These are phyloP conservation scores for Keithomyces neogunnii DNA, from an alignment of 2,329 filamentous ascomycete species.

Conservation along the genomic window DNA sequence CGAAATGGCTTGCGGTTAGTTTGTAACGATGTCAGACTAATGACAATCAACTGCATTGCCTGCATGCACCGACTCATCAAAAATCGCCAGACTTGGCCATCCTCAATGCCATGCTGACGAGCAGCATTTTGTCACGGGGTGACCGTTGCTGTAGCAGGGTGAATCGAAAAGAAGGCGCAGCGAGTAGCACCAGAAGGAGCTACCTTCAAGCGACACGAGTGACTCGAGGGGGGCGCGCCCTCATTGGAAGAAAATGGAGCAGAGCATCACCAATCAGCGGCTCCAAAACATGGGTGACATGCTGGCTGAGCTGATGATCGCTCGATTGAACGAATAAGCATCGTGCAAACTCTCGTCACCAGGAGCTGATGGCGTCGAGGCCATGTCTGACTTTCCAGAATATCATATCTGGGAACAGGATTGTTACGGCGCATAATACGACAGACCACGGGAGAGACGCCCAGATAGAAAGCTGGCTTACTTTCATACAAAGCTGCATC, in stretches of 20 bases:
- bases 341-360: neutral
- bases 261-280: constrained; percentile 2
- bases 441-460: neutral
- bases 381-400: constrained; percentile 1
- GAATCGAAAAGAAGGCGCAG: no score
- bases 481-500: neutral
- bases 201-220: neutral
- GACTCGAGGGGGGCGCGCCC: neutral
- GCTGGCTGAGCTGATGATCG: neutral
- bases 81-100: no score
- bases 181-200: no score
- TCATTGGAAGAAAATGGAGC: constrained; percentile 6
- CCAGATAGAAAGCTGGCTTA: neutral
- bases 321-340: constrained; percentile 13
- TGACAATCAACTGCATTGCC: no score
- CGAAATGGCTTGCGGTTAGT: neutral
- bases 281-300: constrained; percentile 5
- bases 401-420: neutral
- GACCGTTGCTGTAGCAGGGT: no score
- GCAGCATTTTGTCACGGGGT: no score
- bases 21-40: neutral
- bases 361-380: neutral
- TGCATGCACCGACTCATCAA: no score
- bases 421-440: neutral
- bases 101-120: no score